Conservation (phyloP, 2,329 filamentous ascomycete genomes). For the Cadophora malorum region DNA sequence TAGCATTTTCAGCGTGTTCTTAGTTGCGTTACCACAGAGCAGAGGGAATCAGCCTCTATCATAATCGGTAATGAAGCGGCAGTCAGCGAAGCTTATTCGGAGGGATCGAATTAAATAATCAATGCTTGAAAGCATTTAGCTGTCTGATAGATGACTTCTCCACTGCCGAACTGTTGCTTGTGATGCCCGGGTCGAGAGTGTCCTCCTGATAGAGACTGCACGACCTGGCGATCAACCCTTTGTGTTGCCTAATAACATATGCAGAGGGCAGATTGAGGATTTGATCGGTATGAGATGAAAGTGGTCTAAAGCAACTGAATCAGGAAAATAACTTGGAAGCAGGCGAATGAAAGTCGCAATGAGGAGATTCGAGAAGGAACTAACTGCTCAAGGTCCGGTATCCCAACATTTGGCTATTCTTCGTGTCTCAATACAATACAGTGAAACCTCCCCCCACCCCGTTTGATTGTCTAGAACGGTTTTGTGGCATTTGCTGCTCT, state of each 20-base stretch:
- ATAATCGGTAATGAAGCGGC: conserved; percentile 30
- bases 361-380: background rate
- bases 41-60: conserved; percentile 28
- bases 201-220: conserved; percentile 8
- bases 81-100: background rate
- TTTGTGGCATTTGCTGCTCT: too few relatives aligned
- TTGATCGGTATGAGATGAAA: background rate
- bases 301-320: background rate
- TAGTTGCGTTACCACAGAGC: conserved; percentile 24
- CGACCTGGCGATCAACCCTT: background rate
- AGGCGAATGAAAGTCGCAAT: background rate
- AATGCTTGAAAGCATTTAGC: background rate
- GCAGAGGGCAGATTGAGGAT: background rate
- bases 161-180: background rate
- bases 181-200: conserved; percentile 7
- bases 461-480: too few relatives aligned
- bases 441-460: too few relatives aligned
- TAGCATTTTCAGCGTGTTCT: conserved; percentile 33
- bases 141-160: background rate
- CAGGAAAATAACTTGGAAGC: background rate
- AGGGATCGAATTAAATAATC: background rate
- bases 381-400: background rate
- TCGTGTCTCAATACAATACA: background rate
- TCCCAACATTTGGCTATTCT: background rate
- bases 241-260: background rate